Conservation (phyloP, 2,329 filamentous ascomycete genomes). For the Microdochium trichocladiopsis region DNA sequence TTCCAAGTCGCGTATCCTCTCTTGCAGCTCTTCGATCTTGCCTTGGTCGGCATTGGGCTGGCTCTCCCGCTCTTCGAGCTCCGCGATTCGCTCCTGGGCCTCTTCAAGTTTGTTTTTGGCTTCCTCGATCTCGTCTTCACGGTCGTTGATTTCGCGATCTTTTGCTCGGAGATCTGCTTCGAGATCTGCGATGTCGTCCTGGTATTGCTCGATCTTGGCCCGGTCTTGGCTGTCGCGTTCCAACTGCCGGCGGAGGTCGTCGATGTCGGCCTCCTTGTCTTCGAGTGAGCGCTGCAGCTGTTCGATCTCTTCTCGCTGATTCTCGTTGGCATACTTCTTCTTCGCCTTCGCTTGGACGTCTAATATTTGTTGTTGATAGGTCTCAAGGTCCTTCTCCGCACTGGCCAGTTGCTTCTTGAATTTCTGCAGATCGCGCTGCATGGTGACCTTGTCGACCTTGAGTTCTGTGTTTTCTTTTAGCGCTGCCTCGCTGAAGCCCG, state of each 20-base stretch:
- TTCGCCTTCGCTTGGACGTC: constrained; percentile 79
- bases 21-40: constrained; percentile 28
- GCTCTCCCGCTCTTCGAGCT: constrained; percentile 18
- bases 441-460: constrained; percentile 82
- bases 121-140: constrained; percentile 67
- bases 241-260: constrained; percentile 53
- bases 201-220: constrained; percentile 58
- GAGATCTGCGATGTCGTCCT: constrained; percentile 68
- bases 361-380: constrained; percentile 72
- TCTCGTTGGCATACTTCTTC: constrained; percentile 66
- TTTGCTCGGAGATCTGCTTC: constrained; percentile 72
- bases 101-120: constrained; percentile 45
- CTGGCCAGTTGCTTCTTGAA: constrained; percentile 78
- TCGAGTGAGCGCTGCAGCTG: constrained; percentile 49
- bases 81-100: constrained; percentile 11
- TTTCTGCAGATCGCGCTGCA: constrained; percentile 78
- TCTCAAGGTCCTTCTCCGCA: constrained; percentile 81
- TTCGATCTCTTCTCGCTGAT: constrained; percentile 54
- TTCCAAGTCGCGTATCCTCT: constrained; percentile 49
- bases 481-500: constrained; percentile 81
- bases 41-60: constrained; percentile 18
- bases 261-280: constrained; percentile 52
- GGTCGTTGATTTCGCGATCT: constrained; percentile 64
- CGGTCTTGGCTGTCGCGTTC: constrained; percentile 48
- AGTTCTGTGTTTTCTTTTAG: constrained; percentile 93